These are phyloP conservation scores for Tritrichomonas musculus DNA, from an alignment of 208 protist genomes.

Conservation along the genomic window DNA sequence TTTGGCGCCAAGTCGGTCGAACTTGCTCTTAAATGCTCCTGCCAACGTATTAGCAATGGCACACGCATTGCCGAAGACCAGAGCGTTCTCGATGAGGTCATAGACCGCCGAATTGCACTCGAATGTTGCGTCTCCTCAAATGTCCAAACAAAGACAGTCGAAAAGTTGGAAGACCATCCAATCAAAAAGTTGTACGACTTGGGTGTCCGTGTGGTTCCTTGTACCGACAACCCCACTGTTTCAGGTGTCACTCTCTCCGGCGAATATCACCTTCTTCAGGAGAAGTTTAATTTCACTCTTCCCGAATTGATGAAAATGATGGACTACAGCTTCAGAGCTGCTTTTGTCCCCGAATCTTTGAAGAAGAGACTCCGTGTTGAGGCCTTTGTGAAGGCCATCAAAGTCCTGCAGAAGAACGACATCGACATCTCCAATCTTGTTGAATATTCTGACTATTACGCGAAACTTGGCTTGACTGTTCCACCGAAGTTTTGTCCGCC, in stretches of 20 bases:
- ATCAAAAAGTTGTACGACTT: not conserved
- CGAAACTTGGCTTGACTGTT: not conserved
- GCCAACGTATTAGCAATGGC: not conserved
- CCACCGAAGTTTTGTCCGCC: not conserved
- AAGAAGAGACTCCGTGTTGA: not conserved
- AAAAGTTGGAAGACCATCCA: conserved; percentile 19
- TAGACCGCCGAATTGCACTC: not conserved
- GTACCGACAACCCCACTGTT: conserved; percentile 22
- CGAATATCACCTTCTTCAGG: not conserved
- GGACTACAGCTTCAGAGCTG: not conserved
- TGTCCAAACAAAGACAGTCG: conserved; percentile 5
- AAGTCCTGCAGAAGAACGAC: not conserved
- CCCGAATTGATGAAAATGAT: not conserved
- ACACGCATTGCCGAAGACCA: not conserved
- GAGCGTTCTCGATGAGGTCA: not conserved
- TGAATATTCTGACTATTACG: not conserved
- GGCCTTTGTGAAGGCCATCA: not conserved
- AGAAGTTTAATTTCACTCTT: conserved; percentile 6
- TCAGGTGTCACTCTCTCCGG: not conserved
- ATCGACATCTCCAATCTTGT: not conserved
- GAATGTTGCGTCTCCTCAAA: not conserved
- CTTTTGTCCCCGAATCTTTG: not conserved
- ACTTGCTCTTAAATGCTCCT: not conserved
- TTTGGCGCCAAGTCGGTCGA: not conserved
- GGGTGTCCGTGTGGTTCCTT: not conserved